phyloP scores from a whole-genome alignment of 164 flowering plant genomes.

The Cinnamomum chago region DNA sequence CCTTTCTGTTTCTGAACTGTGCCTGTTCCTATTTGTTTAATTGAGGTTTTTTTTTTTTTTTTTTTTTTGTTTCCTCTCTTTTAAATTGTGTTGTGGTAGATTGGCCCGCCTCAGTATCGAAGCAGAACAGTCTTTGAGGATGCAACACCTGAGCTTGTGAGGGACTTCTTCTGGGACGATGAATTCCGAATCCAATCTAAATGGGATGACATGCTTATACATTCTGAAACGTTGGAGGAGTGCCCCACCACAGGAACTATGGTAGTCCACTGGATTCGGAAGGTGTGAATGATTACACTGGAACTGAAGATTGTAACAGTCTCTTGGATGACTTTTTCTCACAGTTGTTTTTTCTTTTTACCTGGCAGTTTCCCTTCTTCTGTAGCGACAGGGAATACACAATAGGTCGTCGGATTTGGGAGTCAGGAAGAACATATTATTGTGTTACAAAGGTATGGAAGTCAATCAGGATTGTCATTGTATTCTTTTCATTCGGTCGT shows the following conservation, averaged over 20 bases:
- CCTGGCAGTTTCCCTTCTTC: constrained; percentile 65
- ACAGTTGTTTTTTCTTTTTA: constrained; percentile 10
- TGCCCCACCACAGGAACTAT: constrained; percentile 67
- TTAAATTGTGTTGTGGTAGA: constrained; percentile 21
- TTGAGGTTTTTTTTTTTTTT: constrained; percentile 1
- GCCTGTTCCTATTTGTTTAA: constrained; percentile 4
- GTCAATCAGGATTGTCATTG: neutral
- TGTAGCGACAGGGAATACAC: constrained; percentile 73
- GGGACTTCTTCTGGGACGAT: constrained; percentile 90
- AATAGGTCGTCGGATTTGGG: constrained; percentile 75
- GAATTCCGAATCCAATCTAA: constrained; percentile 60
- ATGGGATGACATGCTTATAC: constrained; percentile 80
- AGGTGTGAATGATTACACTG: constrained; percentile 30
- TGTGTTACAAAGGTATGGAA: constrained; percentile 67
- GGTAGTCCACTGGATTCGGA: constrained; percentile 75
- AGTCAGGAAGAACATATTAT: constrained; percentile 48
- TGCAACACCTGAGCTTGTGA: constrained; percentile 61
- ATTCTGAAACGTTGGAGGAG: constrained; percentile 42
- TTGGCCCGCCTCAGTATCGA: constrained; percentile 76
- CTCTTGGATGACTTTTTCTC: constrained; percentile 5
- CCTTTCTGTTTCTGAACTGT: neutral
- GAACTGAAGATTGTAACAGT: neutral
- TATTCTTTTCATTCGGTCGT: neutral
- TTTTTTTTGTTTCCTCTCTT: neutral
- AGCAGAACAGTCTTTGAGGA: constrained; percentile 66